Conservation (phyloP, 306 rosid genomes). For the Abrus precatorius region DNA sequence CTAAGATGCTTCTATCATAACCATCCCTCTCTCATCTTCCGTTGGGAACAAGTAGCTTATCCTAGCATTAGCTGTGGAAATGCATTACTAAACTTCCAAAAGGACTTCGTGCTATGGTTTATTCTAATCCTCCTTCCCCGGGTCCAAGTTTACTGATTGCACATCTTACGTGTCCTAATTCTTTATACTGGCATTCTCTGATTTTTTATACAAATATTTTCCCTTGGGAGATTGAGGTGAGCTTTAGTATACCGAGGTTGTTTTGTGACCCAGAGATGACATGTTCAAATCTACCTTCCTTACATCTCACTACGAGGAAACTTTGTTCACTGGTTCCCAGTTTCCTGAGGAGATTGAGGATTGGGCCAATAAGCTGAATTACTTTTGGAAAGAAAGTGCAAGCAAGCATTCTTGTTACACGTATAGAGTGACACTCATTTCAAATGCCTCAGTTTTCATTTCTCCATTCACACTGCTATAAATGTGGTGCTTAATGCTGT, state of each 20-base stretch:
- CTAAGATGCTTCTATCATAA: conserved; percentile 26
- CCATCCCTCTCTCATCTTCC: conserved; percentile 6
- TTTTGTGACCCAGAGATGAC: too few species aligned
- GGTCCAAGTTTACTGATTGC: background rate
- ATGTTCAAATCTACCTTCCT: background rate
- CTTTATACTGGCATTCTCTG: background rate
- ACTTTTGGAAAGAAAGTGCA: too few species aligned
- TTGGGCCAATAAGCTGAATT: background rate
- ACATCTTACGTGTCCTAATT: background rate
- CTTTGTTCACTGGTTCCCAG: background rate
- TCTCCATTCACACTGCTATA: background rate
- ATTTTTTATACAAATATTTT: background rate
- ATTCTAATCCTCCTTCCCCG: background rate
- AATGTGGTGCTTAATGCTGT: too few species aligned
- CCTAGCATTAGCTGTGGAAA: conserved; percentile 22
- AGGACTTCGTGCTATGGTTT: background rate
- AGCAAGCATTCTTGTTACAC: too few species aligned
- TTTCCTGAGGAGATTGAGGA: background rate
- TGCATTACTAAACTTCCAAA: background rate
- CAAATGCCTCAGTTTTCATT: background rate
- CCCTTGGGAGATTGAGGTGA: background rate
- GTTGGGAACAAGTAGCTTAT: background rate
- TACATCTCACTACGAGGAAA: background rate
- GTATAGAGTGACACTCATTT: background rate
- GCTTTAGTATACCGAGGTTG: too few species aligned